Percentiles rank a stretch among this genome's conserved stretches.
phyloP scores from a whole-genome alignment of 768 basidiomycete species.

The Macrolepiota fuliginosa region DNA sequence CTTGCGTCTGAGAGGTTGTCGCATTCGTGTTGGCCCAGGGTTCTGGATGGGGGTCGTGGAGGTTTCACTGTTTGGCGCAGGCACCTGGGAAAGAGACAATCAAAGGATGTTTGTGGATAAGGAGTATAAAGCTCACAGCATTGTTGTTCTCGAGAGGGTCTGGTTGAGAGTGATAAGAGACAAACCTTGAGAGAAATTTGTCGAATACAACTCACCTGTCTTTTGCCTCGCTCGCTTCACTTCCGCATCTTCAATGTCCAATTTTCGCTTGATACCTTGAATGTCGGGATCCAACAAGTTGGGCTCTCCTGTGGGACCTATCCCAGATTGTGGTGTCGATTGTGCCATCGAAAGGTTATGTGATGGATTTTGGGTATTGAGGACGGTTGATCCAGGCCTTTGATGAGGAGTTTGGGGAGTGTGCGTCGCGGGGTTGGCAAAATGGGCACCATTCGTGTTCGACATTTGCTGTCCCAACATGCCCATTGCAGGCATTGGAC shows the following conservation, averaged over 20 bases:
- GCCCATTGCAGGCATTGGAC: constrained; percentile 12
- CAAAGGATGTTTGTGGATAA: constrained; percentile 8
- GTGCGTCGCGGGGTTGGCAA: constrained; percentile 3
- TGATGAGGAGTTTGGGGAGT: constrained; percentile 14
- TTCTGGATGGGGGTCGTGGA: constrained; percentile 20
- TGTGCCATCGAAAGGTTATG: constrained; percentile 13
- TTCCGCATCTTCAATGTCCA: constrained; percentile 63
- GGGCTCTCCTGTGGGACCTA: constrained; percentile 22
- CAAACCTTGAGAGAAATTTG: not conserved
- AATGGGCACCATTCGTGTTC: constrained; percentile 3
- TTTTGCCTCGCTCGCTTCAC: constrained; percentile 71
- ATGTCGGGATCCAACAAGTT: constrained; percentile 55
- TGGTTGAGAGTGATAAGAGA: constrained; percentile 12
- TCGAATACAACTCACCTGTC: constrained; percentile 50
- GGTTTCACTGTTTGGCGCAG: constrained; percentile 24
- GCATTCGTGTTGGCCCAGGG: constrained; percentile 30
- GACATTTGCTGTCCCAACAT: constrained; percentile 12
- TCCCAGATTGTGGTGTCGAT: constrained; percentile 11
- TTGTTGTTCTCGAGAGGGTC: constrained; percentile 45
- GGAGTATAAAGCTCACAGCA: constrained; percentile 35
- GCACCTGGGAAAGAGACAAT: constrained; percentile 19
- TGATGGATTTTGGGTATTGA: constrained; percentile 8
- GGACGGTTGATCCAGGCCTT: constrained; percentile 7
- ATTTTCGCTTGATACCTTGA: constrained; percentile 72
- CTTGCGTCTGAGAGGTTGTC: constrained; percentile 66